phyloP scores from a whole-genome alignment of 2,329 filamentous ascomycete species.

The Monosporascus sp. region DNA sequence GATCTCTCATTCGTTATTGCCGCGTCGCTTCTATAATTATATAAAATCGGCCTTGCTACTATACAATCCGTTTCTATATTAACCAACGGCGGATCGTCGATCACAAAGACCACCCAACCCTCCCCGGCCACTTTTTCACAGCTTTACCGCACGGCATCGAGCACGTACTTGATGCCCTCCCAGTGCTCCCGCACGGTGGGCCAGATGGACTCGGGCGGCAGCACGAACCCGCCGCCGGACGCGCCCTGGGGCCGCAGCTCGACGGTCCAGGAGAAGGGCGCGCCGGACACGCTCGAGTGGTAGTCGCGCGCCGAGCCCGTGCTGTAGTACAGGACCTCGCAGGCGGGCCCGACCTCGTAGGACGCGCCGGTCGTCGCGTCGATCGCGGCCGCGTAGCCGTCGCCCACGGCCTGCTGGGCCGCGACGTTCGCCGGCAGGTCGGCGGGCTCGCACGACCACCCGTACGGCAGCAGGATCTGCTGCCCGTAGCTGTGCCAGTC shows the following conservation, averaged over 20 bases:
- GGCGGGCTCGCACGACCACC: constrained; percentile 24
- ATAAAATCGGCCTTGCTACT: no score
- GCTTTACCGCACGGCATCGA: neutral
- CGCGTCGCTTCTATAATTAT: no score
- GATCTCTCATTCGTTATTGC: no score
- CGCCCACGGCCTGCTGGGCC: constrained; percentile 34
- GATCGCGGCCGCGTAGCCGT: constrained; percentile 31
- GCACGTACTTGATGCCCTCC: constrained; percentile 15
- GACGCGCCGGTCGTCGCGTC: constrained; percentile 25
- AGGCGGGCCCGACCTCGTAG: constrained; percentile 20
- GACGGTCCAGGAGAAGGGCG: constrained; percentile 21
- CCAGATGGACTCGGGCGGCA: constrained; percentile 18
- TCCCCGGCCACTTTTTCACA: neutral
- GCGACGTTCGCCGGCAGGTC: constrained; percentile 32
- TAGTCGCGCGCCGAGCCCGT: constrained; percentile 20
- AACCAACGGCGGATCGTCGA: no score
- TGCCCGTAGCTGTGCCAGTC: constrained; percentile 56
- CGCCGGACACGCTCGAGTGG: constrained; percentile 16
- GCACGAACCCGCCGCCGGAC: constrained; percentile 19
- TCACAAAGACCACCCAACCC: no score
- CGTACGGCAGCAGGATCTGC: constrained; percentile 48
- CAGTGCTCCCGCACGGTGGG: constrained; percentile 23
- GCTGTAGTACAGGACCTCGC: constrained; percentile 18
- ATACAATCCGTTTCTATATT: no score
- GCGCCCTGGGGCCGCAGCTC: constrained; percentile 16